Conservation (phyloP, 192 early-diverging fungal species). For the Globomyces pollinis-pini region DNA sequence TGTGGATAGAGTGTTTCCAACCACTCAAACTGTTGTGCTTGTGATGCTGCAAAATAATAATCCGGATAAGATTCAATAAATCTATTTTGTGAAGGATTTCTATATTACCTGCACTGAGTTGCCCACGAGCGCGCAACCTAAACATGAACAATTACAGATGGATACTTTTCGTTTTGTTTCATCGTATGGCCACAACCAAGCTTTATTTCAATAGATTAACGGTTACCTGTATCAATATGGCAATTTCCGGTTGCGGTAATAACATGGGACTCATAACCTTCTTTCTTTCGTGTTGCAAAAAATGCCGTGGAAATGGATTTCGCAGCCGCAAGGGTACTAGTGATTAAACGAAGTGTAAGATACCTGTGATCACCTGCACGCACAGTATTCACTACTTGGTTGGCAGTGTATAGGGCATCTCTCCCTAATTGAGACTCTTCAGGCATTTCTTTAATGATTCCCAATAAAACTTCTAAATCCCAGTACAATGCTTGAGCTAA, state of each 20-base stretch:
- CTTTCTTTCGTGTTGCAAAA: conserved; percentile 48
- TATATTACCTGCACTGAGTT: conserved; percentile 33
- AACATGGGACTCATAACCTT: conserved; percentile 50
- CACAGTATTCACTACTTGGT: conserved; percentile 72
- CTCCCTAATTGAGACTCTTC: conserved; percentile 57
- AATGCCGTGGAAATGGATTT: conserved; percentile 56
- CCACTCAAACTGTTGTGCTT: conserved; percentile 98
- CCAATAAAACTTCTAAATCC: conserved; percentile 70
- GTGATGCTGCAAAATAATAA: conserved; percentile 88
- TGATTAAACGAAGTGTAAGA: too few species aligned
- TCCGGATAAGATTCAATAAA: conserved; percentile 83
- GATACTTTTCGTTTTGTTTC: conserved; percentile 96
- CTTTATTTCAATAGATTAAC: conserved; percentile 25
- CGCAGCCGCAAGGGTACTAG: conserved; percentile 25
- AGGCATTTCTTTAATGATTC: conserved; percentile 62
- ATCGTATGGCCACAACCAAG: conserved; percentile 97
- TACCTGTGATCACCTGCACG: conserved; percentile 43
- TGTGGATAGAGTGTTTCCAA: conserved; percentile 71
- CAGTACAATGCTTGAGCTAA: conserved; percentile 61
- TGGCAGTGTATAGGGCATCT: conserved; percentile 77
- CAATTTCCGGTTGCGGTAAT: conserved; percentile 90
- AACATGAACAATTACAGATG: too few species aligned
- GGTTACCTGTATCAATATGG: conserved; percentile 59
- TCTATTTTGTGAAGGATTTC: too few species aligned
- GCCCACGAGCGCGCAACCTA: conserved; percentile 33